Evolutionary conservation across 768 basidiomycete species (phyloP).

Genomic region (Galerina marginata): DNA sequence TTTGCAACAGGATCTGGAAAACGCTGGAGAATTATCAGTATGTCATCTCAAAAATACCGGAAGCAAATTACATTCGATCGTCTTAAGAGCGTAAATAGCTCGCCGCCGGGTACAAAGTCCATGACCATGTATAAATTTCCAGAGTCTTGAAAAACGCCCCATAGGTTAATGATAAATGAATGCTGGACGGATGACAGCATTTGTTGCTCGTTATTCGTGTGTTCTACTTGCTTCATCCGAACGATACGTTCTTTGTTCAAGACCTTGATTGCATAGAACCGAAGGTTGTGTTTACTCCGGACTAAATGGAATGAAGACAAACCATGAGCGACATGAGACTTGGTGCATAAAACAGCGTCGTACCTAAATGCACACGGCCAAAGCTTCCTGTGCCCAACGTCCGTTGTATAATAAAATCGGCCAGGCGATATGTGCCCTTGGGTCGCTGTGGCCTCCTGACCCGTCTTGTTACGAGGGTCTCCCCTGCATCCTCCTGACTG

Average conservation of each 20-base stretch:
- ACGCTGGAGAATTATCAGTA: constrained; percentile 50
- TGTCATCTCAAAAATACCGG: constrained; percentile 15
- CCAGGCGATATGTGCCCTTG: constrained; percentile 71
- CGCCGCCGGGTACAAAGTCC: constrained; percentile 96
- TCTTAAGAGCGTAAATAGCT: constrained; percentile 91
- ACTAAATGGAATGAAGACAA: constrained; percentile 49
- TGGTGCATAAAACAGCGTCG: constrained; percentile 8
- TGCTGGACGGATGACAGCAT: constrained; percentile 89
- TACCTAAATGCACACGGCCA: constrained; percentile 93
- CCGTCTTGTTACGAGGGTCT: constrained; percentile 20
- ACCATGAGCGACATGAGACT: constrained; percentile 8
- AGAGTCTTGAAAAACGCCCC: constrained; percentile 93
- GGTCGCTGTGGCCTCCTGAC: constrained; percentile 40
- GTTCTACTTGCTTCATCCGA: constrained; percentile 93
- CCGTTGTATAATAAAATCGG: constrained; percentile 81
- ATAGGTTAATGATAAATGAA: constrained; percentile 94
- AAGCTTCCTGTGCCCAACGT: constrained; percentile 96
- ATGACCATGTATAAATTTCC: constrained; percentile 98
- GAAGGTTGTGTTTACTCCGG: constrained; percentile 90
- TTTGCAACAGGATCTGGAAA: constrained; percentile 98
- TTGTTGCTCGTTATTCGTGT: constrained; percentile 92
- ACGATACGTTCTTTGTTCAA: constrained; percentile 93
- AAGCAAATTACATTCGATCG: constrained; percentile 76
- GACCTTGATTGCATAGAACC: constrained; percentile 96
- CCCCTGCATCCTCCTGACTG: constrained; percentile 28